Evolutionary conservation across 2,329 filamentous ascomycete genomes (phyloP).

Genomic region (Colletotrichum filicis): DNA sequence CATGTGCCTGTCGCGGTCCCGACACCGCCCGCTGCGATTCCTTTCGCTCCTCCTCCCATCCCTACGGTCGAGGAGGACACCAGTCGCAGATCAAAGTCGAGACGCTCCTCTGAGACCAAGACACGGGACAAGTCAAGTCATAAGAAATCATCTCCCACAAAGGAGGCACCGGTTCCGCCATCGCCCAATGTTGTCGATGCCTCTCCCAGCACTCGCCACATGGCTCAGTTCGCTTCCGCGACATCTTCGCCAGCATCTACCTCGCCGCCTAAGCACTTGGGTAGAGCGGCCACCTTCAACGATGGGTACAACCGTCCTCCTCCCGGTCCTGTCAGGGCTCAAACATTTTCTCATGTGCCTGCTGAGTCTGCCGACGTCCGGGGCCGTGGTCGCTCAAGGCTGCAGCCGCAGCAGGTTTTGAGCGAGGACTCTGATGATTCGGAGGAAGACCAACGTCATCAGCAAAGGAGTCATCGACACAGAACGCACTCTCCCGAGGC

Average conservation of each 20-base stretch:
- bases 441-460: slow-evolving; percentile 43
- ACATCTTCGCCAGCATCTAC: slow-evolving; percentile 41
- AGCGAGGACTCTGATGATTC: slow-evolving; percentile 48
- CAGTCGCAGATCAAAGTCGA: slow-evolving; percentile 34
- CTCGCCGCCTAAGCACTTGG: slow-evolving; percentile 46
- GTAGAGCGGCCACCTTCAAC: slow-evolving; percentile 48
- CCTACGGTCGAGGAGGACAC: slow-evolving; percentile 29
- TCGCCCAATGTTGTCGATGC: slow-evolving; percentile 38
- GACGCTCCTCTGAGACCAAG: slow-evolving; percentile 35
- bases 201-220: slow-evolving; percentile 45
- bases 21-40: slow-evolving; percentile 23
- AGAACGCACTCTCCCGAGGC: slow-evolving; percentile 48
- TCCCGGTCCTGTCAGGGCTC: slow-evolving; percentile 41
- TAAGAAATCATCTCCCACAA: slow-evolving; percentile 33
- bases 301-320: slow-evolving; percentile 44
- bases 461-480: slow-evolving; percentile 47
- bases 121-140: slow-evolving; percentile 34
- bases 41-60: slow-evolving; percentile 10
- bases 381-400: slow-evolving; percentile 50
- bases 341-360: slow-evolving; percentile 46
- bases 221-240: slow-evolving; percentile 40
- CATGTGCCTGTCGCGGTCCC: slow-evolving; percentile 28
- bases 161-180: slow-evolving; percentile 27
- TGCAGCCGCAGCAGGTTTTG: slow-evolving; percentile 46
- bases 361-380: slow-evolving; percentile 39